These are phyloP conservation scores for Serendipita indica DNA, from an alignment of 768 basidiomycete species.

Conservation along the genomic window DNA sequence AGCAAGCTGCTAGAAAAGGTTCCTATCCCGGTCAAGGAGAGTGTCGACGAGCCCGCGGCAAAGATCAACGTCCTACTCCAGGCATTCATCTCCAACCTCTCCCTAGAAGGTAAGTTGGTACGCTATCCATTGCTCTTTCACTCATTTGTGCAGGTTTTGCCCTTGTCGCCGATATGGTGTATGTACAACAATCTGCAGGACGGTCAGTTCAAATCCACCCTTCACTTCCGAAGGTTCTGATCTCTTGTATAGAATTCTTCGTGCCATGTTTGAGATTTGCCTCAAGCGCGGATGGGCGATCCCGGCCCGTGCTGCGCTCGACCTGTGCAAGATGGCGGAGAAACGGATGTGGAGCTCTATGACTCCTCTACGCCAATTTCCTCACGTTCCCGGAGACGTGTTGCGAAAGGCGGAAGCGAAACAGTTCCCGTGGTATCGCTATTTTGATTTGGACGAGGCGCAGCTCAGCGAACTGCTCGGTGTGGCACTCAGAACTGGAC, in stretches of 20 bases:
- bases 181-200: slow-evolving; percentile 93
- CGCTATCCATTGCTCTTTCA: not conserved
- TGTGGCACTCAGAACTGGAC: slow-evolving; percentile 86
- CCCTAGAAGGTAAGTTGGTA: slow-evolving; percentile 52
- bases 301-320: slow-evolving; percentile 79
- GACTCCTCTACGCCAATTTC: slow-evolving; percentile 95
- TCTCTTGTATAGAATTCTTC: slow-evolving; percentile 48
- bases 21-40: slow-evolving; percentile 93
- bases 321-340: slow-evolving; percentile 94
- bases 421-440: slow-evolving; percentile 97
- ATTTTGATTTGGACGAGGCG: slow-evolving; percentile 88
- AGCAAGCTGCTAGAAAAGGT: slow-evolving; percentile 84
- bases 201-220: slow-evolving; percentile 31
- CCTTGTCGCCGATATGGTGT: slow-evolving; percentile 85
- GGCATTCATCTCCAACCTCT: slow-evolving; percentile 85
- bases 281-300: slow-evolving; percentile 96
- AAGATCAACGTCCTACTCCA: slow-evolving; percentile 96
- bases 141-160: slow-evolving; percentile 43
- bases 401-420: slow-evolving; percentile 88
- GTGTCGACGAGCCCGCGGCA: slow-evolving; percentile 88
- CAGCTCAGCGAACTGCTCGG: slow-evolving; percentile 95
- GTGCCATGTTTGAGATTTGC: slow-evolving; percentile 96
- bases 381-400: slow-evolving; percentile 72
- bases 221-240: not conserved
- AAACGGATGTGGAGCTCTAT: slow-evolving; percentile 92